Conservation (phyloP, 805 yeast species). For the Yarrowia deformans region DNA sequence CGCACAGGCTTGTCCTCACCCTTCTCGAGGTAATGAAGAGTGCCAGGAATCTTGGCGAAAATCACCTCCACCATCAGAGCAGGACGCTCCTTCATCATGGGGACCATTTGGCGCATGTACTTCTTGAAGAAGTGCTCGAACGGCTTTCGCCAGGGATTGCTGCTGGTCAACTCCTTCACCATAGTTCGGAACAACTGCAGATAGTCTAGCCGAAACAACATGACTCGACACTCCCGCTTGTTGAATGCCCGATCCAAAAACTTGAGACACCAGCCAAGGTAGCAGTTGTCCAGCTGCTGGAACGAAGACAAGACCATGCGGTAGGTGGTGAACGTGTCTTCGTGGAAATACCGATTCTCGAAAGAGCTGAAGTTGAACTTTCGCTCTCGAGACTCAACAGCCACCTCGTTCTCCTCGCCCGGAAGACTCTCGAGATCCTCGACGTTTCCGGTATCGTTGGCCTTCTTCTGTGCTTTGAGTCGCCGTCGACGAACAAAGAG, state of each 20-base stretch:
- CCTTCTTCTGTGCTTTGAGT: conserved; percentile 48
- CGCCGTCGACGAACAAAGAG: conserved; percentile 59
- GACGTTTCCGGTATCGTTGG: conserved; percentile 41
- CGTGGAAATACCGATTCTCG: conserved; percentile 60
- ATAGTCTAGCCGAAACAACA: conserved; percentile 75
- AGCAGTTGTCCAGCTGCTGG: conserved; percentile 9
- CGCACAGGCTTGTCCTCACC: conserved; percentile 60
- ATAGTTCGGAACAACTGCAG: conserved; percentile 64
- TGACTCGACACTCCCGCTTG: conserved; percentile 60
- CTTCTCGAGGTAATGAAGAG: conserved; percentile 61
- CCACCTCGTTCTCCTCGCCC: conserved; percentile 48
- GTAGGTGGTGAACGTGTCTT: conserved; percentile 59
- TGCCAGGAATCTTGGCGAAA: conserved; percentile 61
- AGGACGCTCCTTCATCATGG: conserved; percentile 59
- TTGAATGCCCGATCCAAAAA: conserved; percentile 29
- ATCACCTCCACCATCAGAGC: conserved; percentile 67
- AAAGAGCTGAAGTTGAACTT: conserved; percentile 56
- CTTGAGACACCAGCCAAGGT: conserved; percentile 31
- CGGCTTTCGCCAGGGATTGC: conserved; percentile 59
- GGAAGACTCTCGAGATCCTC: conserved; percentile 42
- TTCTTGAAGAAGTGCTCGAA: conserved; percentile 70
- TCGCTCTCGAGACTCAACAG: conserved; percentile 54
- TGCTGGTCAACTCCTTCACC: conserved; percentile 57
- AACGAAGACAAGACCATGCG: conserved; percentile 42
- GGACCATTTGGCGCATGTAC: conserved; percentile 66